Percentiles rank a stretch among this genome's conserved stretches.
phyloP scores from a whole-genome alignment of 441 rosid genomes.

The Populus hybrid region DNA sequence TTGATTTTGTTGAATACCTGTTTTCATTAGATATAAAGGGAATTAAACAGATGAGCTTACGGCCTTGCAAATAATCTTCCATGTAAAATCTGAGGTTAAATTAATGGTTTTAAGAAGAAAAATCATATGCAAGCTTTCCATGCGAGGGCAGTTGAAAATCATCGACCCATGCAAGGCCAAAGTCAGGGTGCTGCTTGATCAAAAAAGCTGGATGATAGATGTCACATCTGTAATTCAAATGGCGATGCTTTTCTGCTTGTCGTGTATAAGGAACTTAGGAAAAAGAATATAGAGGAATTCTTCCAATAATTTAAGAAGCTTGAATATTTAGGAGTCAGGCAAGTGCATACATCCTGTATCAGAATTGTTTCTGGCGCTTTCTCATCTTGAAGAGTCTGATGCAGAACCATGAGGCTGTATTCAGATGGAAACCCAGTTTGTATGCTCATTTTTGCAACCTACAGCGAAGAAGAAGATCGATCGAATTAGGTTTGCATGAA shows the following conservation, averaged over 20 bases:
- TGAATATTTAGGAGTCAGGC: slow-evolving; percentile 3
- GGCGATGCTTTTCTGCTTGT: not conserved
- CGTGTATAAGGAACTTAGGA: not conserved
- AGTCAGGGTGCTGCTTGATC: not conserved
- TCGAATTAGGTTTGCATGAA: slow-evolving; percentile 2
- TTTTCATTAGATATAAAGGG: slow-evolving; percentile 7
- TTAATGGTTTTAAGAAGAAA: not conserved
- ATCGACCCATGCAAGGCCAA: not conserved
- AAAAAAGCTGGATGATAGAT: not conserved
- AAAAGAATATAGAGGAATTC: not conserved
- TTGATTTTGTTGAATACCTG: slow-evolving; percentile 45
- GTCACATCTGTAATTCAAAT: not conserved
- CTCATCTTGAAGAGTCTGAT: slow-evolving; percentile 36
- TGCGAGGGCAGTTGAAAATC: not conserved
- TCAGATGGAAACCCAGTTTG: slow-evolving; percentile 70
- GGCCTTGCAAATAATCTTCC: not conserved
- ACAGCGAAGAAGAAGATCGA: not conserved
- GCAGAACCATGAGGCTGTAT: slow-evolving; percentile 54
- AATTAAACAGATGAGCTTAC: not conserved
- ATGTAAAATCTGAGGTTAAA: not conserved
- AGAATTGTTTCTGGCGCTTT: slow-evolving; percentile 41
- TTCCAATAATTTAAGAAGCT: not conserved
- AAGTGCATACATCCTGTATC: slow-evolving; percentile 42
- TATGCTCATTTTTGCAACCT: slow-evolving; percentile 68
- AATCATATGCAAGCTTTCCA: not conserved